Base-by-base conservation (phyloP, 768 basidiomycete species). In the Agrocybe chaxingu region DNA sequence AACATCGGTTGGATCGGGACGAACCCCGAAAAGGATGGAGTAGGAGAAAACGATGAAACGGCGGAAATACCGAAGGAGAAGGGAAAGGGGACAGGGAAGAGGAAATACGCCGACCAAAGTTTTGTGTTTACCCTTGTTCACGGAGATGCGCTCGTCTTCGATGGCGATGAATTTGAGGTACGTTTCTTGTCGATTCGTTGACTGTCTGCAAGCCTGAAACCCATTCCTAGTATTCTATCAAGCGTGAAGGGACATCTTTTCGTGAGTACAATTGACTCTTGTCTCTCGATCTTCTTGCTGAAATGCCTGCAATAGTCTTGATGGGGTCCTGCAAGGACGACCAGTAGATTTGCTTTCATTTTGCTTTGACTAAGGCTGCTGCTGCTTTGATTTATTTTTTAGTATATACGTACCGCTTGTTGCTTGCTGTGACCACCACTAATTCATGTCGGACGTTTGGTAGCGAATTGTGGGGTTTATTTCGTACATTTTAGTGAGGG, bases 151-250 rank as follows among this genome's bases (percentile, higher is more conserved):
- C 43, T 75, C 12, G 60, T 75, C 18, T 58, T 77, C 50, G 66
- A 63, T 44, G 75, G 75, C 2, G 71, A 71, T 50, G 64, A 69
- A 24, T 76, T 74, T 48, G 65, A 73, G 65, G 76, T 73, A 52
- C n/a, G 68, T 57, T 42, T 42, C 24, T 54, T 29, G 30, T 33
- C 45, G 10, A 16, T 36, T 29, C 12, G 41, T 51, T 44, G 48
- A 31, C 31, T 42, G 9, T 37, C 32, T 56, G 35, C 56, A 47
- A 49, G 19, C 31, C 41, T 56, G 51, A 44, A 32, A 42, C 33
- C 19, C 29, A 33, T 53, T 29, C 35, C 13, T 51, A 77, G 76
- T 77, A 74, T 63, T 70, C 73, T 32, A 64, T 76, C 47, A 73
- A 75, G 49, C 70, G 74, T 2, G 62, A 64, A 39, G 76, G 76